A percentile compares a stretch with the other conserved stretches of the same genome.
These are phyloP conservation scores for Boletus pseudopeckii DNA, from an alignment of 768 basidiomycete genomes.

Conservation along the genomic window DNA sequence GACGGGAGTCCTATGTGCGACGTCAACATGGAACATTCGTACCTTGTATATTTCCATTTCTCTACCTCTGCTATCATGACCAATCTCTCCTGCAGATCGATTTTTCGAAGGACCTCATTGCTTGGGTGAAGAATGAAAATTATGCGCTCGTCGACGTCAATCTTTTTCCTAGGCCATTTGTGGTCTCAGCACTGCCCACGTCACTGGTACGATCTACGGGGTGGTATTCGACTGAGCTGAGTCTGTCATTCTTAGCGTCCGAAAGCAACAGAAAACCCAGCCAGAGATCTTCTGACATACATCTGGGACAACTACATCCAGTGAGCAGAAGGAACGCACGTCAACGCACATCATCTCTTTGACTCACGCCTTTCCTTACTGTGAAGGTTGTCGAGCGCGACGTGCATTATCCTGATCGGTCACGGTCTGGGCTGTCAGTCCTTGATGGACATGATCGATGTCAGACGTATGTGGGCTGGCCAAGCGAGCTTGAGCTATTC, in stretches of 20 bases:
- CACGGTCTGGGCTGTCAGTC: conserved; percentile 82
- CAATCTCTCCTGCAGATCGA: conserved; percentile 64
- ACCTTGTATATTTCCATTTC: conserved; percentile 53
- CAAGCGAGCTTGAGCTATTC: background rate
- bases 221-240: background rate
- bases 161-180: conserved; percentile 61
- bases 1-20: conserved; percentile 69
- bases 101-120: conserved; percentile 73
- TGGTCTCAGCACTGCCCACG: conserved; percentile 24
- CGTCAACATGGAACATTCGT: conserved; percentile 76
- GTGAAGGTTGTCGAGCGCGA: conserved; percentile 65
- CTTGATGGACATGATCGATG: conserved; percentile 68
- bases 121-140: conserved; percentile 65
- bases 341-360: background rate
- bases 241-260: conserved; percentile 30
- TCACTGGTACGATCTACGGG: conserved; percentile 30
- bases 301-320: conserved; percentile 97
- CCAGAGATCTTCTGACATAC: conserved; percentile 66
- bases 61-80: background rate
- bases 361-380: background rate
- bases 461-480: conserved; percentile 52
- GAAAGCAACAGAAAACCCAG: conserved; percentile 43
- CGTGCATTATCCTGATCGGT: conserved; percentile 76
- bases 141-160: conserved; percentile 87
- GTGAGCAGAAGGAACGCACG: conserved; percentile 44